Conservation (phyloP, 1,139 yeast genomes). For the Magnusiomyces tetraspermus region DNA sequence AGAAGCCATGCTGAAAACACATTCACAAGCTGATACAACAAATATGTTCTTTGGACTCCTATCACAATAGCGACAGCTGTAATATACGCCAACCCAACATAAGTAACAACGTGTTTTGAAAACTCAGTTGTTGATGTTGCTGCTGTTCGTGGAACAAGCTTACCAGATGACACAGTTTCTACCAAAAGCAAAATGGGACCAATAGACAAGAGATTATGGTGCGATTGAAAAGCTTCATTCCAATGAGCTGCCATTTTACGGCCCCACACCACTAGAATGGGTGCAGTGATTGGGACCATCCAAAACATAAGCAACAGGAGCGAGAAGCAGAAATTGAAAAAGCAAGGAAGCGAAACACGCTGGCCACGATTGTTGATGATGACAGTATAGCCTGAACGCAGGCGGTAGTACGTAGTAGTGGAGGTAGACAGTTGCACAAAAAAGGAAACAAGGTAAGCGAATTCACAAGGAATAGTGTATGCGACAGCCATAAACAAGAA, state of each 20-base stretch:
- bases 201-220: conserved; percentile 27
- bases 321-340: conserved; percentile 23
- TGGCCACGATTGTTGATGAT: background rate
- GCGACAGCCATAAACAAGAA: conserved; percentile 40
- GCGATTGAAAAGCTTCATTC: conserved; percentile 26
- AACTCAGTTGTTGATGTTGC: too few relatives aligned
- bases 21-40: conserved; percentile 30
- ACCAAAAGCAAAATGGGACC: conserved; percentile 28
- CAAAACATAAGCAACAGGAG: conserved; percentile 28
- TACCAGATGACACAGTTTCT: conserved; percentile 23
- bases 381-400: background rate
- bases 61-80: conserved; percentile 25
- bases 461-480: conserved; percentile 66
- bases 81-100: conserved; percentile 22
- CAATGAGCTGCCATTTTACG: conserved; percentile 27
- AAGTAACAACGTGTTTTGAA: conserved; percentile 19
- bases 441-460: conserved; percentile 55
- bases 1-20: conserved; percentile 25
- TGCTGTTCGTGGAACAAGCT: conserved; percentile 25
- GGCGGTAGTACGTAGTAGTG: conserved; percentile 7
- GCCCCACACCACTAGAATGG: conserved; percentile 31
- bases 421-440: conserved; percentile 33
- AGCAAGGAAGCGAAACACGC: conserved; percentile 9
- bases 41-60: conserved; percentile 31
- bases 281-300: conserved; percentile 29